Percentiles rank a stretch among this genome's conserved stretches.
These are phyloP conservation scores for Yamadazyma insecticola DNA, from an alignment of 805 yeast species.

Conservation along the genomic window DNA sequence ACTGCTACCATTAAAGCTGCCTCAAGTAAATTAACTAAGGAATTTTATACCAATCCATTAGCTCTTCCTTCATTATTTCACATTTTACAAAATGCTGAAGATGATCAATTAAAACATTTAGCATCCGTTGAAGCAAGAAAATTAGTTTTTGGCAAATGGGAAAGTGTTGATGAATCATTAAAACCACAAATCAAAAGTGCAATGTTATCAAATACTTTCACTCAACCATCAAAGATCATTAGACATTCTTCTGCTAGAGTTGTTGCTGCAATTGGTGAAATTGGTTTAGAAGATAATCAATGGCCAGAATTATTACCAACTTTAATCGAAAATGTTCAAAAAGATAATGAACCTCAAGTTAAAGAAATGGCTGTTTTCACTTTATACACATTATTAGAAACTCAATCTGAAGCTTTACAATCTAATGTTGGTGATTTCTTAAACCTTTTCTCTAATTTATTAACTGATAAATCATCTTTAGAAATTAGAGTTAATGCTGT, in stretches of 20 bases:
- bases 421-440: constrained; percentile 64
- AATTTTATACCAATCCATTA: constrained; percentile 64
- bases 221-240: constrained; percentile 56
- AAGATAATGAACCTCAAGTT: constrained; percentile 45
- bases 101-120: constrained; percentile 74
- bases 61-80: constrained; percentile 81
- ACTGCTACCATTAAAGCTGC: constrained; percentile 80
- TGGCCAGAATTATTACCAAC: constrained; percentile 80
- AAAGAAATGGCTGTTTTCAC: constrained; percentile 84
- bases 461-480: constrained; percentile 55
- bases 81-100: constrained; percentile 64
- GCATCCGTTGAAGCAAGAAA: constrained; percentile 98
- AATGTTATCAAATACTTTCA: constrained; percentile 66
- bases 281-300: constrained; percentile 55
- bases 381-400: constrained; percentile 72
- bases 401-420: constrained; percentile 53
- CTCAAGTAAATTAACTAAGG: constrained; percentile 64
- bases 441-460: constrained; percentile 62
- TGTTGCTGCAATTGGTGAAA: constrained; percentile 76
- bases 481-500: constrained; percentile 82
- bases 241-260: constrained; percentile 90
- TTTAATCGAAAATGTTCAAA: constrained; percentile 56
- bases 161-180: constrained; percentile 39
- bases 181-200: constrained; percentile 63
- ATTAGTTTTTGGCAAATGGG: constrained; percentile 72